A percentile compares a stretch with the other conserved stretches of the same genome.
phyloP scores from a whole-genome alignment of 208 protist genomes.

The Wallacemonas rigidus region DNA sequence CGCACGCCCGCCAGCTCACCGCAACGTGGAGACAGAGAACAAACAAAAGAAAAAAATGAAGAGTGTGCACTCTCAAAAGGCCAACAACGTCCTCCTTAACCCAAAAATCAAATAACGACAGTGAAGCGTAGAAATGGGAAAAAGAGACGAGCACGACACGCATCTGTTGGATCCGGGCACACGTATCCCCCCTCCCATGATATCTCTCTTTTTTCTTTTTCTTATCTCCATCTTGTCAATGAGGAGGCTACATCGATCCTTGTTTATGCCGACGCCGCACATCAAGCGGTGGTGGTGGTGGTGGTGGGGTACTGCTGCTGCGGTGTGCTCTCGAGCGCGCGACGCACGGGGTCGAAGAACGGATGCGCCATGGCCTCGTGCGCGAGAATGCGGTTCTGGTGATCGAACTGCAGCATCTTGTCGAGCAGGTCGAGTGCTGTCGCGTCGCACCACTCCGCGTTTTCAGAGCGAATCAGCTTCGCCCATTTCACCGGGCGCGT shows the following conservation, averaged over 20 bases:
- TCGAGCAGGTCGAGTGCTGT: conserved; percentile 98
- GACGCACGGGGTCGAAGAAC: conserved; percentile 95
- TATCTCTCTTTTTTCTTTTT: conserved; percentile 20
- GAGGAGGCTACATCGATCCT: not conserved
- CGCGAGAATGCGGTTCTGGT: conserved; percentile 95
- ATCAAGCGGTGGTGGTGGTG: not conserved
- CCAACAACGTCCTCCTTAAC: too few species aligned
- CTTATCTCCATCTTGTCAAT: conserved; percentile 1
- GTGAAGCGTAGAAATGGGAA: too few species aligned
- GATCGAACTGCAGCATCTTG: conserved; percentile 97
- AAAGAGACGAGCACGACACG: too few species aligned
- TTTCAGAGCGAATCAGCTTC: conserved; percentile 41
- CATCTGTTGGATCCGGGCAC: too few species aligned
- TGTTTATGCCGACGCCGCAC: conserved; percentile 1
- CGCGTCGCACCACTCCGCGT: conserved; percentile 75
- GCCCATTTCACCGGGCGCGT: conserved; percentile 40
- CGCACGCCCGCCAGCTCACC: not conserved
- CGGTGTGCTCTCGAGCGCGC: conserved; percentile 33
- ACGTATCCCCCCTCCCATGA: not conserved
- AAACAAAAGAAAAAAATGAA: not conserved
- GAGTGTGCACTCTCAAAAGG: too few species aligned
- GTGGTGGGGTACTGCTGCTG: conserved; percentile 75
- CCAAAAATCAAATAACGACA: too few species aligned
- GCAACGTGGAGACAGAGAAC: not conserved
- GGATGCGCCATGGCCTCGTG: conserved; percentile 98